Base-by-base conservation (phyloP, 1,284 basidiomycete species). In the Pseudozyma sp. region DNA sequence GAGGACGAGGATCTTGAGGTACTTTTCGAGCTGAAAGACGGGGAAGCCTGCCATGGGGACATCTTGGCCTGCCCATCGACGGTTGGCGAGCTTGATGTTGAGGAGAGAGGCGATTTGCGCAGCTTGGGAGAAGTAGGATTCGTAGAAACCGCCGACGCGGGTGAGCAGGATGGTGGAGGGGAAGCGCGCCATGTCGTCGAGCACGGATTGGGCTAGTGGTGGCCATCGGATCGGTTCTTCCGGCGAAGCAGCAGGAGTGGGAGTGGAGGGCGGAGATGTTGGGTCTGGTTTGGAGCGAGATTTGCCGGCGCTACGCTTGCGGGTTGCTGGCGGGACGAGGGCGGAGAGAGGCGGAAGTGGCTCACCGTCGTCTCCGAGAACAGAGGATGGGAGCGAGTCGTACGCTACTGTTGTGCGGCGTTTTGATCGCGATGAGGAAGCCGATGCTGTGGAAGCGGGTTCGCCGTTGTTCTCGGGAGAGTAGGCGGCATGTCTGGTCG, bases 31-130 rank as follows among this genome's bases (percentile, higher is more conserved):
- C 57, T 84, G 82, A 14, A 68, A 69, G 17, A 79, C 35, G 1
- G 82, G 82, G 42, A 84, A 84, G 4, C 82, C 82, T 5, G 82
- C 81, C 82, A 84, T 84, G 17, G 76, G 62, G 1, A 84, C 78
- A 17, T 52, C 58, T 33, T 75, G 69, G 0, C 78, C 79, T 1
- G 64, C 77, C 81, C 81, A 84, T 2, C 60, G 46, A 11, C 81
- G 74, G 5, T 47, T 67, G 29, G 82, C 78, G 0, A 83, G 64
- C 58, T 83, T 83, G 73, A 84, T 82, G 33, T 74, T 64, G 7
- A 82, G 58, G 9, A 77, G 37, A 0, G 57, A 58, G 2, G 82
- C 62, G 31, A 84, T 62, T 5, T 52, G 48, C 3, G 80, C 79
- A 1, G 82, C 81, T 67, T 84, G 82, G 6, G 71, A 54, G 62